Percentiles rank a stretch among this genome's conserved stretches.
phyloP scores from a whole-genome alignment of 1,284 basidiomycete genomes.

The Neotropicomus parvogracilis region DNA sequence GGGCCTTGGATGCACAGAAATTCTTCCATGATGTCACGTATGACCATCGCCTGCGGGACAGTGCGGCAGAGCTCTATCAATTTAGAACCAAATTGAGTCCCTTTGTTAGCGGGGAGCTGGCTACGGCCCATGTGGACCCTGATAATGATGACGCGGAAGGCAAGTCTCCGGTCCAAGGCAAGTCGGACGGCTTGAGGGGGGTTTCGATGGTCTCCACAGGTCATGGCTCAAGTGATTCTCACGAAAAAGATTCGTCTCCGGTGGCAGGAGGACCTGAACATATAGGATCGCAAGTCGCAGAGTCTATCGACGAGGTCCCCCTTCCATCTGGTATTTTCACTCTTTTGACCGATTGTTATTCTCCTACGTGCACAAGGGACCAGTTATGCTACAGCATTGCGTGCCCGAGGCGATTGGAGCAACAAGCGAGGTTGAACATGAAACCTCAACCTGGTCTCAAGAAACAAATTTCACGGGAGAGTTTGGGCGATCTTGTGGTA shows the following conservation, averaged over 20 bases:
- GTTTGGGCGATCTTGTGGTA: conserved; percentile 77
- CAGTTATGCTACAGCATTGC: conserved; percentile 95
- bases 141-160: conserved; percentile 30
- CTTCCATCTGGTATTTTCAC: conserved; percentile 96
- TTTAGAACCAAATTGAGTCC: conserved; percentile 78
- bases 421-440: conserved; percentile 90
- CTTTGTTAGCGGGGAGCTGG: conserved; percentile 73
- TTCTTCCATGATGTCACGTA: conserved; percentile 99
- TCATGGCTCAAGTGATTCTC: conserved; percentile 41
- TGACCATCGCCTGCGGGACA: conserved; percentile 93
- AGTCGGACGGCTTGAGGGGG: conserved; percentile 19
- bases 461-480: conserved; percentile 79
- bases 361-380: conserved; percentile 93
- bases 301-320: conserved; percentile 58
- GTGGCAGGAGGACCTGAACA: conserved; percentile 34
- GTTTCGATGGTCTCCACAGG: conserved; percentile 36
- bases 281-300: conserved; percentile 43
- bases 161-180: conserved; percentile 33
- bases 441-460: conserved; percentile 88
- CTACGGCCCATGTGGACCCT: conserved; percentile 27
- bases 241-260: conserved; percentile 41
- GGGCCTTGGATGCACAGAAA: conserved; percentile 96
- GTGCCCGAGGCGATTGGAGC: conserved; percentile 91
- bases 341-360: conserved; percentile 95
- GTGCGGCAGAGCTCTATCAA: conserved; percentile 87